These are phyloP conservation scores for Raphanus sativus DNA, from an alignment of 345 rosid species.

Conservation along the genomic window DNA sequence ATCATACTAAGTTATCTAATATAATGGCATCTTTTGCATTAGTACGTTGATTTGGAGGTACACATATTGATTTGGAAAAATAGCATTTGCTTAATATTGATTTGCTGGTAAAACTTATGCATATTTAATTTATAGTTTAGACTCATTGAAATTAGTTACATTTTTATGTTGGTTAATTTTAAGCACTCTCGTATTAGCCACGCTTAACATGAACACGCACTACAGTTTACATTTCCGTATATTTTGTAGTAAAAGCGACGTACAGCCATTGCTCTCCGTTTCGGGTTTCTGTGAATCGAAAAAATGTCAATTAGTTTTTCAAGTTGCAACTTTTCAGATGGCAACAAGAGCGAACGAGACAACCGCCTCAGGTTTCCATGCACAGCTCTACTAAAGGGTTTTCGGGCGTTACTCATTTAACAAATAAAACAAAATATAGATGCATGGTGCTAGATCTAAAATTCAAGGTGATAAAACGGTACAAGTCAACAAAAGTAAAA, in stretches of 20 bases:
- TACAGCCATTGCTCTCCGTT: constrained; percentile 14
- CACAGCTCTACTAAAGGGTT: constrained; percentile 23
- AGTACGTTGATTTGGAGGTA: neutral
- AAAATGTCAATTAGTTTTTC: neutral
- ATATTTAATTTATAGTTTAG: neutral
- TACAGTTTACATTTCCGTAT: neutral
- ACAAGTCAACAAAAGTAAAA: constrained; percentile 1
- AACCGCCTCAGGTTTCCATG: constrained; percentile 33
- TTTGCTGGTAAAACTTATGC: neutral
- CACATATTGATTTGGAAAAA: neutral
- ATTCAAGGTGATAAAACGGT: neutral
- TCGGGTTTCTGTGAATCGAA: constrained; percentile 30
- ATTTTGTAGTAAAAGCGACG: constrained; percentile 4
- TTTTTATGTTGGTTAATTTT: neutral
- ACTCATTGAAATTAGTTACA: neutral
- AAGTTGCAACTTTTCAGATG: constrained; percentile 1
- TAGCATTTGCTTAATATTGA: neutral
- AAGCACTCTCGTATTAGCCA: neutral
- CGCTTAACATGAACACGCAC: neutral
- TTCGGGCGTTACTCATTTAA: constrained; percentile 1
- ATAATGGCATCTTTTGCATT: neutral
- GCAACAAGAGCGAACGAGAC: constrained; percentile 30
- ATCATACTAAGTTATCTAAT: neutral
- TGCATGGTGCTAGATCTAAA: neutral
- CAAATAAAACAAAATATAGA: constrained; percentile 1